Base-by-base conservation (phyloP, 2,329 filamentous ascomycete genomes). In the Colletotrichum falcatum region DNA sequence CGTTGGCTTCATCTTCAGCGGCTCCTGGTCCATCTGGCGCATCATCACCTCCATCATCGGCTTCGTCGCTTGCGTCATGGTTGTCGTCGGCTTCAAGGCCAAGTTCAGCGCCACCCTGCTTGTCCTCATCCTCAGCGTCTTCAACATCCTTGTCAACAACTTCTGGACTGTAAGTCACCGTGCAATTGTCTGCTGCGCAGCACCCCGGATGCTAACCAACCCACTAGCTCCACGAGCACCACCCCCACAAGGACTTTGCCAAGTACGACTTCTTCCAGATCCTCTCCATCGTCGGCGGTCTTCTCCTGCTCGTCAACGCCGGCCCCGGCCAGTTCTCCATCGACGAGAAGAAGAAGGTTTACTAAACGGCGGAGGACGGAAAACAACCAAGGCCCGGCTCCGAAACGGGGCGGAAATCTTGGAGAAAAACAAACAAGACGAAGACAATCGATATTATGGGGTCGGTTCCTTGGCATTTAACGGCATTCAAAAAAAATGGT, bases 231-330 rank as follows among this genome's bases (percentile, higher is more conserved):
- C 95, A 98, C 86, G 92, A 95, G 76, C 93, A 97, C 85, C 96
- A 99, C 86, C 96, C 96, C 59, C 95, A 98, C 88, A 98, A 98
- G 90, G 96, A 99, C 83, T 99, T 99, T 80, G 96, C 96, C 87
- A 99, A 99, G 86, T 99, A 99, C 89, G 96, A 99, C 82, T 99
- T 99, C 88, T 99, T 99, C 91, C 96, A 99, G 87, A 98, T 98
- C 77, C 88, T 99, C 65, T 99, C 96, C 62, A 99, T 99, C 80
- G 95, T 98, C 75, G 96, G 96, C 74, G 96, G 96, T 81, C 93
- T 99, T 68, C 88, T 99, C 69, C 91, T 99, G 75, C 90, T 99
- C 75, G 95, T 98, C 84, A 99, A 99, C 90, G 98, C 96, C 89
- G 96, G 96, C 72, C 96, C 96, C 12, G 96, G 96, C 74, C 95